Percentiles rank a stretch among this genome's conserved stretches.
phyloP scores from a whole-genome alignment of 2,329 filamentous ascomycete genomes.

The Fusarium siculi region DNA sequence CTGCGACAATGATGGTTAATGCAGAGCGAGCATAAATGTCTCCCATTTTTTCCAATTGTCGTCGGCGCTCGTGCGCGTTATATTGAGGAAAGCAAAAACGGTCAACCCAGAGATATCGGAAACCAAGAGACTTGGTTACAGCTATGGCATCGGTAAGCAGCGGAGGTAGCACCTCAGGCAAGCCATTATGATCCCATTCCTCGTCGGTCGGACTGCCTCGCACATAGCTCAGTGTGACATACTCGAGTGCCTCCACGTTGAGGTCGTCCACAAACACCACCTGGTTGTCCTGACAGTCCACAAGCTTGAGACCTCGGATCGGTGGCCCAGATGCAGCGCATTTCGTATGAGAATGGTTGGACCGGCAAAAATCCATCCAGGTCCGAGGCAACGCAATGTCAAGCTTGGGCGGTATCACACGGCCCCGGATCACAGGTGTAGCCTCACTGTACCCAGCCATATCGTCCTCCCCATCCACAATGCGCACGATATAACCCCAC shows the following conservation, averaged over 20 bases:
- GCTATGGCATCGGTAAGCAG: conserved; percentile 50
- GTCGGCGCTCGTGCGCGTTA: conserved; percentile 38
- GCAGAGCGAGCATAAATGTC: conserved; percentile 49
- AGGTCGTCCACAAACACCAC: conserved; percentile 47
- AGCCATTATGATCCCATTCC: conserved; percentile 25
- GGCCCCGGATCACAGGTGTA: conserved; percentile 45
- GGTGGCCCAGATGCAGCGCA: conserved; percentile 35
- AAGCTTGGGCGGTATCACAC: conserved; percentile 46
- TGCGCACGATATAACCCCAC: conserved; percentile 51
- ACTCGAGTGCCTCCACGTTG: conserved; percentile 37
- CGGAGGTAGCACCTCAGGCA: conserved; percentile 44
- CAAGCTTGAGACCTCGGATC: conserved; percentile 46
- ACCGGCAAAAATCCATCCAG: conserved; percentile 51
- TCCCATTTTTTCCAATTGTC: conserved; percentile 48
- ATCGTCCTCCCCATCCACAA: conserved; percentile 41
- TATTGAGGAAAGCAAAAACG: conserved; percentile 49
- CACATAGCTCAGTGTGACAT: conserved; percentile 53
- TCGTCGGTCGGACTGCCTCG: conserved; percentile 39
- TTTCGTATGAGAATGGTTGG: conserved; percentile 42
- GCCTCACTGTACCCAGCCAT: conserved; percentile 37
- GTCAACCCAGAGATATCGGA: conserved; percentile 53
- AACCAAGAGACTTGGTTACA: conserved; percentile 47
- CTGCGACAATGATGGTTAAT: conserved; percentile 51
- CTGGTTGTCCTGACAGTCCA: conserved; percentile 46
- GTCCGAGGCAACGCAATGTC: conserved; percentile 45